Percentiles rank a stretch among this genome's conserved stretches.
Conservation (phyloP, 306 rosid genomes). For the Bauhinia variegata region DNA sequence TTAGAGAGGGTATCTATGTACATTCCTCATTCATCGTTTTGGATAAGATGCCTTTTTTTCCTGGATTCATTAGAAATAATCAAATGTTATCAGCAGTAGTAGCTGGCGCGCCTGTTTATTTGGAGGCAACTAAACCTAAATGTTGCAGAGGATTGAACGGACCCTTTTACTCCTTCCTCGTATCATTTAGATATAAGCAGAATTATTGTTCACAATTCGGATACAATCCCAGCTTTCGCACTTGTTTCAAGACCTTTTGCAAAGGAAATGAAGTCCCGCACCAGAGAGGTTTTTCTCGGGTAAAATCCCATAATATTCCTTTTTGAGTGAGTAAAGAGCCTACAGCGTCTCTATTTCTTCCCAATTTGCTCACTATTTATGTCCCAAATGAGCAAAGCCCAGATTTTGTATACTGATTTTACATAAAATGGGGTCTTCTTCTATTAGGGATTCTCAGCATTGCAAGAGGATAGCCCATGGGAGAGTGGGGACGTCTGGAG, state of each 20-base stretch:
- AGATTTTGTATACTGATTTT: not conserved
- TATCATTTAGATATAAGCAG: not conserved
- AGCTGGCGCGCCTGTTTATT: conserved; percentile 26
- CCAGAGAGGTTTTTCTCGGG: conserved; percentile 50
- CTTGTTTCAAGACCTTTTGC: conserved; percentile 51
- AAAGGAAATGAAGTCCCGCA: conserved; percentile 40
- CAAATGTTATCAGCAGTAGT: conserved; percentile 44
- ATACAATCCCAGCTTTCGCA: conserved; percentile 30
- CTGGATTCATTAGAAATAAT: no score
- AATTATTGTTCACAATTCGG: conserved; percentile 24
- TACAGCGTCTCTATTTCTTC: no score
- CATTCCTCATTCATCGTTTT: no score
- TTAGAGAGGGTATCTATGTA: no score
- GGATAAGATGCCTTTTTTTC: no score
- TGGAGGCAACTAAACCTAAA: not conserved
- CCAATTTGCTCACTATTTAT: not conserved
- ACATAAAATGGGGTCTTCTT: conserved; percentile 6
- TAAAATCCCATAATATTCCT: no score
- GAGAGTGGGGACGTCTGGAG: conserved; percentile 63
- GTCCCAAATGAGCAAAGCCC: not conserved
- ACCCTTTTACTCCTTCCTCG: conserved; percentile 34
- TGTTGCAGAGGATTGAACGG: not conserved
- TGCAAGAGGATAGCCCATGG: conserved; percentile 64
- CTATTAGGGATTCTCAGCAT: conserved; percentile 64
- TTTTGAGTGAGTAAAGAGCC: no score